These are phyloP conservation scores for Viola pubescens DNA, from an alignment of 441 rosid species.

Conservation along the genomic window DNA sequence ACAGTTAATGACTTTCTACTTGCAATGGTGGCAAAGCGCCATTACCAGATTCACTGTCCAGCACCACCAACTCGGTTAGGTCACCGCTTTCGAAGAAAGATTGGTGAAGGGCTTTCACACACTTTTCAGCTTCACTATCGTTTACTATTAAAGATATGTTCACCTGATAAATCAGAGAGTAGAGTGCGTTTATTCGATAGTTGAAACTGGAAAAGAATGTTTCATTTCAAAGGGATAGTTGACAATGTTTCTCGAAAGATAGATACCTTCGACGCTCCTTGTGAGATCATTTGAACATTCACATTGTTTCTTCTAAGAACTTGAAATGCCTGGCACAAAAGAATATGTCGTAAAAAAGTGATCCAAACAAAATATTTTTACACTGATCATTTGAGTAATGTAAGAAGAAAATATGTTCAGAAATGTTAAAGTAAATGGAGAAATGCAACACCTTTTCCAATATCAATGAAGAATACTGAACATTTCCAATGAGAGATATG, in stretches of 20 bases:
- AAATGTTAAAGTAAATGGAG: background rate
- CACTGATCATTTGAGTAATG: too few species aligned
- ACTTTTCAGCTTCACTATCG: background rate
- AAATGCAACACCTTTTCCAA: conserved; percentile 58
- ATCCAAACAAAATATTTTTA: background rate
- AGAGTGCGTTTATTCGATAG: background rate
- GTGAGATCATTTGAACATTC: conserved; percentile 7
- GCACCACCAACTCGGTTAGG: background rate
- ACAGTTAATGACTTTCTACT: background rate
- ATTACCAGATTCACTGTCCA: background rate
- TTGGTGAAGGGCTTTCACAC: background rate
- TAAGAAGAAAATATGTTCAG: background rate
- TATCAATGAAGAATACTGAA: conserved; percentile 66
- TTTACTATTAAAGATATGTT: conserved; percentile 9
- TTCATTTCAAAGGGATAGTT: background rate
- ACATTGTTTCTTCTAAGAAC: conserved; percentile 1
- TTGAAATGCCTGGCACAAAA: background rate
- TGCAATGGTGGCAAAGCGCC: conserved; percentile 2
- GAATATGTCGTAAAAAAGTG: background rate
- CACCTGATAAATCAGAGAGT: background rate
- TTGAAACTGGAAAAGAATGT: background rate
- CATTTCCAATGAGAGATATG: conserved; percentile 79
- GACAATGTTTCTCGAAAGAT: background rate
- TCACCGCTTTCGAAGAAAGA: background rate
- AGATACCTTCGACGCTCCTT: background rate